A percentile compares a stretch with the other conserved stretches of the same genome.
Conservation (phyloP, 2,329 filamentous ascomycete genomes). For the Botryosphaeria dothidea region DNA sequence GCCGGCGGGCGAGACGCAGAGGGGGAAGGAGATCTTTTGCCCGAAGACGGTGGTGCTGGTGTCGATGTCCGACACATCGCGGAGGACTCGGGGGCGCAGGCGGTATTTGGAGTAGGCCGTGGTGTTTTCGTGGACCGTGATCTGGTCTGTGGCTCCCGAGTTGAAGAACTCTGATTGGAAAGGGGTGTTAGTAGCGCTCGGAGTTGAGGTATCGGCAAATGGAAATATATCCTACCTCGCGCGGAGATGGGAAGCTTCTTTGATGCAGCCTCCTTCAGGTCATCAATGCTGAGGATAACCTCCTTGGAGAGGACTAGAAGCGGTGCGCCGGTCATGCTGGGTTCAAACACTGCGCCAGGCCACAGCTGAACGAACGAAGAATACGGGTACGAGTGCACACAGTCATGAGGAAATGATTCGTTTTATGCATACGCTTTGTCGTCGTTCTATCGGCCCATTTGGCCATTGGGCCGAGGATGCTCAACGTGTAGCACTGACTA, state of each 20-base stretch:
- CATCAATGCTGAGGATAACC: constrained; percentile 36
- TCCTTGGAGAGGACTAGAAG: background rate
- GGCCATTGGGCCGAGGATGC: background rate
- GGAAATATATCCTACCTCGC: constrained; percentile 12
- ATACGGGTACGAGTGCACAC: too few relatives aligned
- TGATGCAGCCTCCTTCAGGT: constrained; percentile 33
- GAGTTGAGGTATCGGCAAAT: background rate
- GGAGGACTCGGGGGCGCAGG: constrained; percentile 38
- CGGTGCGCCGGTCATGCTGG: too few relatives aligned
- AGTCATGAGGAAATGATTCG: too few relatives aligned
- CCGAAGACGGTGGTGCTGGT: constrained; percentile 38
- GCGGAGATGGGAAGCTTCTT: constrained; percentile 22
- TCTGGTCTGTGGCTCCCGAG: constrained; percentile 28
- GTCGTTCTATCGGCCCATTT: too few relatives aligned
- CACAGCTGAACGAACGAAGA: too few relatives aligned
- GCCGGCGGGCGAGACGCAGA: constrained; percentile 44
- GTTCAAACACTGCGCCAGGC: too few relatives aligned
- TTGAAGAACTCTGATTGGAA: constrained; percentile 29
- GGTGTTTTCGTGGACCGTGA: constrained; percentile 31
- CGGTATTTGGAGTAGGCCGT: constrained; percentile 33
- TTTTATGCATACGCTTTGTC: too few relatives aligned
- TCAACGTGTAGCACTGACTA: background rate
- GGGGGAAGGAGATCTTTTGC: constrained; percentile 33
- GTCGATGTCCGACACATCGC: constrained; percentile 40
- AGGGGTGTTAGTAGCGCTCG: background rate